Evolutionary conservation across 1,284 basidiomycete species (phyloP).

Genomic region (Boletus semigastroideus): DNA sequence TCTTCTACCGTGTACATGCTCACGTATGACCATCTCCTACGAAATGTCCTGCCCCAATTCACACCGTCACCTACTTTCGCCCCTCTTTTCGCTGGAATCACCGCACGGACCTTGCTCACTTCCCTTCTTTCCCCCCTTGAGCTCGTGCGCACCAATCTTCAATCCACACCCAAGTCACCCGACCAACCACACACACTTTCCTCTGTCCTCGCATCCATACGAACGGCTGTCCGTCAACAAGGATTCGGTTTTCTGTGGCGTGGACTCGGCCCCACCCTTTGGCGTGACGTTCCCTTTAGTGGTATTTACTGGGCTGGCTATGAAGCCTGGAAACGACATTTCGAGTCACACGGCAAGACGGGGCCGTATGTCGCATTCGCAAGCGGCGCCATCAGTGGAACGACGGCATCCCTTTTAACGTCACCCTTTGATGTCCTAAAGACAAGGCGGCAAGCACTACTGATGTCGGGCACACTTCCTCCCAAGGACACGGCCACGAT

Average conservation of each 20-base stretch:
- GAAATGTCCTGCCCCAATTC: conserved; percentile 56
- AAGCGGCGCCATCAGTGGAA: conserved; percentile 82
- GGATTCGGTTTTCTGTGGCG: conserved; percentile 83
- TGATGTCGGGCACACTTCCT: conserved; percentile 51
- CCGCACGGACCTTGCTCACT: conserved; percentile 81
- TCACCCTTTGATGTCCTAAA: conserved; percentile 98
- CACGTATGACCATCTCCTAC: conserved; percentile 89
- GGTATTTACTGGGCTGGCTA: conserved; percentile 90
- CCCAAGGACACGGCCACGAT: conserved; percentile 50
- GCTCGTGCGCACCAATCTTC: conserved; percentile 90
- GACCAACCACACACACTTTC: conserved; percentile 71
- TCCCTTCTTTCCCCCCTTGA: conserved; percentile 88
- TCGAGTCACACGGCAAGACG: conserved; percentile 50
- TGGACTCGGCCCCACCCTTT: conserved; percentile 88
- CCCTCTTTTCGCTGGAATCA: conserved; percentile 81
- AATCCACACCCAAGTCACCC: conserved; percentile 76
- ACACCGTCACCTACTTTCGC: conserved; percentile 58
- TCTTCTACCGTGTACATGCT: conserved; percentile 95
- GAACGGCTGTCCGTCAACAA: conserved; percentile 56
- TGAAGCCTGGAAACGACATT: conserved; percentile 60
- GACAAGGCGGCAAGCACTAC: conserved; percentile 81
- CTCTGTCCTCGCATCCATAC: conserved; percentile 64
- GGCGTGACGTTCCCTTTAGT: conserved; percentile 97
- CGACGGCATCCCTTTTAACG: conserved; percentile 83
- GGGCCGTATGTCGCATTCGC: conserved; percentile 78